Evolutionary conservation across 2,329 filamentous ascomycete genomes (phyloP), one percentile per base, ranked within the genome.

Genomic region (Fusarium burgessii): DNA sequence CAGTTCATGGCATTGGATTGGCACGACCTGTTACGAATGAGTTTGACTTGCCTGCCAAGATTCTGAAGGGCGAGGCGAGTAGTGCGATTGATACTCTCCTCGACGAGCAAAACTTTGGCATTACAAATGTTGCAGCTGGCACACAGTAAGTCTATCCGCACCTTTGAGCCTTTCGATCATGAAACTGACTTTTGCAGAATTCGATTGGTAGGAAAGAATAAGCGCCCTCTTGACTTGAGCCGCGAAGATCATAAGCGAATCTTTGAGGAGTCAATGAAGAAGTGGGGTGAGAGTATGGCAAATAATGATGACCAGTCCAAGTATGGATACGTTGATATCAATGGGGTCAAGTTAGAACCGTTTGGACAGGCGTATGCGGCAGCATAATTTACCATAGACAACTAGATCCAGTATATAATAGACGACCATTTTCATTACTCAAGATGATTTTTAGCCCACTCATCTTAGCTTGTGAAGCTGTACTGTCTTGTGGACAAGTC

Each of bases 201-300:
- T 4, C 73, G 74, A 6, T 62, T 82, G 1, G 79, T 81, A 2
- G 77, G 78, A 29, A 73, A 76, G 41, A 78, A 78, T 17, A 75
- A 90, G 55, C 86, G 36, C 88, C 90, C 80, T 90, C 88, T 58
- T 88, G 91, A 14, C 88, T 88, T 27, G 87, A 90, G 79, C 32
- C 63, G 76, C 7, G 77, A 80, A 5, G 76, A 80, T 13, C 73
- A 82, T 42, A 71, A 72, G 23, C 66, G 74, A 17, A 66, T 73
- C 0, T 81, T 82, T 32, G 50, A 77, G 13, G 64, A 70, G 32
- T 77, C 78, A 2, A 42, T 82, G 62, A 43, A 68, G 33, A 70
- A 77, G 20, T 82, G 80, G 78, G 25, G 45, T 11, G 45, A 77
- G 58, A 62, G 59, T n/a, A 80, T 78, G 79, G 71, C 70, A 5